Percentiles rank a stretch among this genome's conserved stretches.
These are phyloP conservation scores for Globisporangium iwayamae DNA, from an alignment of 352 stramenopile species.

Conservation along the genomic window DNA sequence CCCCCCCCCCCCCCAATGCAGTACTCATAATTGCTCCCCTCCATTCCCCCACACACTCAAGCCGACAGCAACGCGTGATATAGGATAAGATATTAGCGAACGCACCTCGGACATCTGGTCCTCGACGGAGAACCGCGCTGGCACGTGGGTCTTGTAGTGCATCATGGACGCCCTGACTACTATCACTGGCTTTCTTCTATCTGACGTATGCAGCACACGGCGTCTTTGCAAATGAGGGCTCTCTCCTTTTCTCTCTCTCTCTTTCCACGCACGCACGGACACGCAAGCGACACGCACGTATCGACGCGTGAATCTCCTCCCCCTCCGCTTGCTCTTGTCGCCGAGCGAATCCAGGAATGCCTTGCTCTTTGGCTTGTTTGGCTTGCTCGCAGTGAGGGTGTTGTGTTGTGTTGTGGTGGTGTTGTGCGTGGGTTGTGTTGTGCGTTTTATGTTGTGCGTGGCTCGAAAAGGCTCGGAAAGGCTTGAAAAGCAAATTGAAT, in stretches of 20 bases:
- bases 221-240: conserved; percentile 5
- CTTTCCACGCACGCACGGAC: background rate
- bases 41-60: background rate
- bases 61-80: background rate
- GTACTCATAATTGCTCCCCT: no score
- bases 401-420: background rate
- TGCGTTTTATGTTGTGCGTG: no score
- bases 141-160: conserved; percentile 88
- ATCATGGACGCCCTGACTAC: conserved; percentile 25
- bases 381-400: background rate
- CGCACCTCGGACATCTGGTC: conserved; percentile 85
- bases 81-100: background rate
- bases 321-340: conserved; percentile 1
- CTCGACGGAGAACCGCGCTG: conserved; percentile 79
- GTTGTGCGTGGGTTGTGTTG: background rate
- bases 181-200: background rate
- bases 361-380: background rate
- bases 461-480: no score
- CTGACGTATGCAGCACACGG: background rate
- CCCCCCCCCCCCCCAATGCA: no score
- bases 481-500: no score
- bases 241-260: background rate
- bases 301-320: background rate
- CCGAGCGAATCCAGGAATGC: conserved; percentile 5
- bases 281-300: background rate